Base-by-base conservation (phyloP, 768 basidiomycete species). In the Boletus patriciae region DNA sequence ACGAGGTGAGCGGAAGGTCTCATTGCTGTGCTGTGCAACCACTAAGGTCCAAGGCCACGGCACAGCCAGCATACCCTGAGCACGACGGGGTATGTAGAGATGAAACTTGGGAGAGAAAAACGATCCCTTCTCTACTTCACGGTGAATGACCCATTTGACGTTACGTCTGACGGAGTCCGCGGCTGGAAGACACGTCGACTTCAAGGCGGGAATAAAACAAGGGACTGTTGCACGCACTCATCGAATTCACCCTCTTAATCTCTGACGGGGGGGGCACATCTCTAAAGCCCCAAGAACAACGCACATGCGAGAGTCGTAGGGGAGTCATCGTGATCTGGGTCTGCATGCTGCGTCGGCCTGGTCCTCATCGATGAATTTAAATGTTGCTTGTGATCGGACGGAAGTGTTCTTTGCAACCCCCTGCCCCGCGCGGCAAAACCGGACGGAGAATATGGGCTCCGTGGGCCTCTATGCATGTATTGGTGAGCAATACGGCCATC, bases 1-100 rank as follows among this genome's bases (percentile, higher is more conserved):
- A 69, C 40, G 67, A 54, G 67, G 65, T 31, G 36, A 58, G 57
- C 19, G 46, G 43, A 54, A 50, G 49, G 53, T 53, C 19, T 10
- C 44, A 29, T 38, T 41, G 62, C 37, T 46, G 42, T 46, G 58
- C 57, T 21, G 44, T 29, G 34, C 46, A 43, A 27, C 45, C 41
- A 50, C 52, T 46, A 8, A 46, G 41, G n/a, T 23, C 50, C 50
- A 6, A 52, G 31, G 42, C 51, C 58, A 42, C 47, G 51, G 38
- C 18, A 47, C 45, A 34, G 27, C 25, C 25, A 56, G 21, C 27
- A 49, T 19, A 27, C 51, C 57, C 49, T 46, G 34, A 33, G 38
- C 52, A 42, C 31, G 46, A 43, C n/a, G 38, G 42, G n/a, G 38
- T 19, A 37, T 41, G 37, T 54, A 38, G 47, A 57, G 33, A 43